These are phyloP conservation scores for Coemansia guatemalensis DNA, from an alignment of 192 early-diverging fungal genomes.

Conservation along the genomic window DNA sequence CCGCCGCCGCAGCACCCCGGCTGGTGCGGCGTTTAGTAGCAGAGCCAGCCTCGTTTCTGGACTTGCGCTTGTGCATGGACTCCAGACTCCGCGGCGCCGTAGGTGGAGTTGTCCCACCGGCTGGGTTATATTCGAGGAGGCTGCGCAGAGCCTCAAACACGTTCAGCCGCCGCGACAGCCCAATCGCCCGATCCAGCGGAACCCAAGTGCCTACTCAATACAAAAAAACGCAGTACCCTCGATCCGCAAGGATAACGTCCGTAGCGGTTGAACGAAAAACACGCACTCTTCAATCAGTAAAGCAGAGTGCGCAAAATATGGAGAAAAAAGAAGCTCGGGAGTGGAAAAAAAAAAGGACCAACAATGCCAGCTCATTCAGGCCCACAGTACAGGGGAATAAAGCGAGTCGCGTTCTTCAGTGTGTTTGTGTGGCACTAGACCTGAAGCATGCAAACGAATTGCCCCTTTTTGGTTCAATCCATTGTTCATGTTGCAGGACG, in stretches of 20 bases:
- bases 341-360: neutral
- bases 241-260: no score
- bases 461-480: neutral
- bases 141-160: constrained; percentile 35
- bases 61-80: constrained; percentile 51
- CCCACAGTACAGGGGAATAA: neutral
- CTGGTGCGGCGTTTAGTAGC: constrained; percentile 18
- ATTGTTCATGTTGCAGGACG: neutral
- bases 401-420: neutral
- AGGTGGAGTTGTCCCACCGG: constrained; percentile 42
- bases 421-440: neutral
- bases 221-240: neutral
- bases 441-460: neutral
- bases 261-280: neutral
- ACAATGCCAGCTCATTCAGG: neutral
- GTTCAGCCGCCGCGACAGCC: constrained; percentile 35
- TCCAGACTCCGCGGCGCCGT: constrained; percentile 54
- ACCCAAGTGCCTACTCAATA: constrained; percentile 52
- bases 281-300: constrained; percentile 8
- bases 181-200: constrained; percentile 42
- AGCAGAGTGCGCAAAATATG: neutral
- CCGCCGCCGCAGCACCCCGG: neutral
- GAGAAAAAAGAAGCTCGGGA: neutral
- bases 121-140: constrained; percentile 48
- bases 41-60: neutral